Evolutionary conservation across 2,329 filamentous ascomycete genomes (phyloP).

Genomic region (Teratosphaeria gauchensis): DNA sequence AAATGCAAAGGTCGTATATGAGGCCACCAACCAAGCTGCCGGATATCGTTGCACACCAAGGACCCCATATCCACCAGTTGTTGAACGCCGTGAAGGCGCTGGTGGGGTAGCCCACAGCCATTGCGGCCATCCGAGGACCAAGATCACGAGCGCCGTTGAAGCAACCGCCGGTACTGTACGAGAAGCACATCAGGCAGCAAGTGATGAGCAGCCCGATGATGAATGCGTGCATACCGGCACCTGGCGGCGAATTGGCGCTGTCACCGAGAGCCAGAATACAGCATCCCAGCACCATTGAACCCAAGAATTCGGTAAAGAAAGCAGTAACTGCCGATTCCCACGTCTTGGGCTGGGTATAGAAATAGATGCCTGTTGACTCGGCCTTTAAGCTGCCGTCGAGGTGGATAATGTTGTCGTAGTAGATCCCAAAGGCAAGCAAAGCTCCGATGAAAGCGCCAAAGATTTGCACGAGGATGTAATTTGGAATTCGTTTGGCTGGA

Average conservation of each 20-base stretch:
- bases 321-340: not conserved
- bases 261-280: constrained; percentile 18
- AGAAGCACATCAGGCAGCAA: constrained; percentile 31
- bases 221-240: constrained; percentile 44
- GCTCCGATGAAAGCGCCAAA: constrained; percentile 43
- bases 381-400: constrained; percentile 11
- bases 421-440: constrained; percentile 38
- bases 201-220: constrained; percentile 38
- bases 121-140: constrained; percentile 39
- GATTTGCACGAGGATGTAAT: constrained; percentile 45
- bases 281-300: not conserved
- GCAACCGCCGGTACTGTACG: constrained; percentile 32
- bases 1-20: constrained; percentile 43
- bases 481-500: constrained; percentile 40
- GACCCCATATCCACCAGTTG: constrained; percentile 41
- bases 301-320: constrained; percentile 4
- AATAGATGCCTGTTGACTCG: not conserved
- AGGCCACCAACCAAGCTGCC: constrained; percentile 37
- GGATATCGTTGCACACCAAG: constrained; percentile 30
- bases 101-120: constrained; percentile 36
- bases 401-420: constrained; percentile 26
- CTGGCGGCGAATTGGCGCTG: constrained; percentile 20
- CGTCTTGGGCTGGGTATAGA: constrained; percentile 1
- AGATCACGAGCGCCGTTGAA: constrained; percentile 44
- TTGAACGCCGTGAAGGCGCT: constrained; percentile 18